phyloP scores from a whole-genome alignment of 352 stramenopile genomes.

The Phytophthora tubulina region DNA sequence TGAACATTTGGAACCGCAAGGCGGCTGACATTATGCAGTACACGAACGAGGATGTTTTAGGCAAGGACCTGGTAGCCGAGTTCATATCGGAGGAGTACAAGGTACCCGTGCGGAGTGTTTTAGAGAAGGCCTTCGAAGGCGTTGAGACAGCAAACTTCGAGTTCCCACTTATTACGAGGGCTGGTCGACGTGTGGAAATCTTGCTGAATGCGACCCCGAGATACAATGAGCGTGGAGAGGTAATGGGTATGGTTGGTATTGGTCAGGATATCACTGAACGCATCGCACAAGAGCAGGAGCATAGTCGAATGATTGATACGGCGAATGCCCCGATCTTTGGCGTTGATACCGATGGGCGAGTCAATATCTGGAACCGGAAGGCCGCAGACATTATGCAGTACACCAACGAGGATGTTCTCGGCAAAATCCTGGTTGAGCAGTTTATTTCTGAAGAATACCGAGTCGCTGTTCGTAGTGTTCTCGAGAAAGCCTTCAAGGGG shows the following conservation, averaged over 20 bases:
- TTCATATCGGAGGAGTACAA: slow-evolving; percentile 32
- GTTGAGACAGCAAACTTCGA: slow-evolving; percentile 30
- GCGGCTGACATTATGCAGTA: slow-evolving; percentile 58
- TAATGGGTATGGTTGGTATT: slow-evolving; percentile 35
- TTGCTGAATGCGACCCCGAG: slow-evolving; percentile 27
- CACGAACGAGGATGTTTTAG: slow-evolving; percentile 51
- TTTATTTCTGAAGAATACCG: slow-evolving; percentile 64
- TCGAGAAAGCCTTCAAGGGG: slow-evolving; percentile 42
- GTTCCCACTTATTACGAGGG: slow-evolving; percentile 28
- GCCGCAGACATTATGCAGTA: slow-evolving; percentile 65
- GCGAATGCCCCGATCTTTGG: slow-evolving; percentile 56
- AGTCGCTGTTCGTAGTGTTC: slow-evolving; percentile 46
- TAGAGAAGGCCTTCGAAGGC: slow-evolving; percentile 27
- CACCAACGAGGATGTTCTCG: slow-evolving; percentile 51
- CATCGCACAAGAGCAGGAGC: slow-evolving; percentile 33
- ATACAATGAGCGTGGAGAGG: slow-evolving; percentile 29
- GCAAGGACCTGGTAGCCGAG: slow-evolving; percentile 35
- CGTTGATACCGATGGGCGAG: slow-evolving; percentile 51
- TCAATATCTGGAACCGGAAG: slow-evolving; percentile 69
- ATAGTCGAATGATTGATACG: slow-evolving; percentile 46
- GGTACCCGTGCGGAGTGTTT: slow-evolving; percentile 7
- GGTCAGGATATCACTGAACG: slow-evolving; percentile 35
- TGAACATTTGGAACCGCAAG: slow-evolving; percentile 33
- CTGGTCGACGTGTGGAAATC: slow-evolving; percentile 26
- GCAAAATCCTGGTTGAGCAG: slow-evolving; percentile 47